Conservation (phyloP, 2,329 filamentous ascomycete species). For the Whalleya microplaca region DNA sequence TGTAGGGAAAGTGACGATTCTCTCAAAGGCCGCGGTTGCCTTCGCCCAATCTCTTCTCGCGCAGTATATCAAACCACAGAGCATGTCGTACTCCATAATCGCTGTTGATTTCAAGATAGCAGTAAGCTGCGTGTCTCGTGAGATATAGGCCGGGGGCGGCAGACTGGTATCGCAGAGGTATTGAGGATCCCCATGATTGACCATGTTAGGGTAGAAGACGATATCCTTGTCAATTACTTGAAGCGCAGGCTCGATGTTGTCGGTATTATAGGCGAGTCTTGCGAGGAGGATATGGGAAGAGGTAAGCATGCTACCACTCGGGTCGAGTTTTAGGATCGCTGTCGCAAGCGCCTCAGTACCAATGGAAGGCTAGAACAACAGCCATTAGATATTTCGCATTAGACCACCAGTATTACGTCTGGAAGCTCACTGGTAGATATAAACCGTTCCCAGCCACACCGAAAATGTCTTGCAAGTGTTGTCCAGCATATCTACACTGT, state of each 20-base stretch:
- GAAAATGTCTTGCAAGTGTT: slow-evolving; percentile 48
- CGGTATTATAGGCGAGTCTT: slow-evolving; percentile 60
- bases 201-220: slow-evolving; percentile 63
- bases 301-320: slow-evolving; percentile 68
- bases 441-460: slow-evolving; percentile 43
- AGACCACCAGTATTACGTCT: not conserved
- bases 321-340: slow-evolving; percentile 69
- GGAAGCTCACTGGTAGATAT: slow-evolving; percentile 37
- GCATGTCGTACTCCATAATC: slow-evolving; percentile 70
- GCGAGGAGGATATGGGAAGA: slow-evolving; percentile 62
- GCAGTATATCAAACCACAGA: slow-evolving; percentile 68
- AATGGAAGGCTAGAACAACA: slow-evolving; percentile 46
- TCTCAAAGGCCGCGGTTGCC: slow-evolving; percentile 64
- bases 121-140: slow-evolving; percentile 60
- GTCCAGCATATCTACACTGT: slow-evolving; percentile 57
- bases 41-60: slow-evolving; percentile 63
- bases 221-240: slow-evolving; percentile 67
- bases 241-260: slow-evolving; percentile 58
- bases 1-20: slow-evolving; percentile 69
- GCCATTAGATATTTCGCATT: not conserved
- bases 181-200: slow-evolving; percentile 40
- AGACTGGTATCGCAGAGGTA: slow-evolving; percentile 51
- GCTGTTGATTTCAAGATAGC: slow-evolving; percentile 52
- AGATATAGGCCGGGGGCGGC: slow-evolving; percentile 61
- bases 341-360: slow-evolving; percentile 50